phyloP scores from a whole-genome alignment of 2,329 filamentous ascomycete species.

The Colletotrichum theobromicola region DNA sequence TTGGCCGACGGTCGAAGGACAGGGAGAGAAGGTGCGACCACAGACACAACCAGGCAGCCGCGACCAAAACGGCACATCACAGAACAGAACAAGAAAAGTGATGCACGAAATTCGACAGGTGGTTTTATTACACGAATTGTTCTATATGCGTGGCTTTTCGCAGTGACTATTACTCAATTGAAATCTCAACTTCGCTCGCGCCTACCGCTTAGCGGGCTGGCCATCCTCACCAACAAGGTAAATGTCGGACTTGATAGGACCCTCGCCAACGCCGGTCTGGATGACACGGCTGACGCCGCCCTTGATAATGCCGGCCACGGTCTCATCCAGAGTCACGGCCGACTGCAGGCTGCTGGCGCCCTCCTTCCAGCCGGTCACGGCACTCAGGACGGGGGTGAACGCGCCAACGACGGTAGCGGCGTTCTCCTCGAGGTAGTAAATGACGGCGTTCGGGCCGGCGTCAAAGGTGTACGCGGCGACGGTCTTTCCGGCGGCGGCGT shows the following conservation, averaged over 20 bases:
- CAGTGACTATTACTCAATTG: background rate
- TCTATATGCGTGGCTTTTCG: background rate
- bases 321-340: slow-evolving; percentile 66
- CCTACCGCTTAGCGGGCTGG: slow-evolving; percentile 42
- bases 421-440: slow-evolving; percentile 91
- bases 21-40: background rate
- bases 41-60: background rate
- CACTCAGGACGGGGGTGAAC: slow-evolving; percentile 71
- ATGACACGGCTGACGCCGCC: slow-evolving; percentile 89
- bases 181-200: background rate
- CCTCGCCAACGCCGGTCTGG: slow-evolving; percentile 88
- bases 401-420: slow-evolving; percentile 75
- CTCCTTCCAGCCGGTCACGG: slow-evolving; percentile 75
- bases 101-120: background rate
- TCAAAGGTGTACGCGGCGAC: slow-evolving; percentile 97
- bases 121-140: background rate
- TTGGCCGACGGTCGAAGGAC: background rate
- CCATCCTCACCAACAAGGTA: slow-evolving; percentile 75
- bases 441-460: slow-evolving; percentile 93
- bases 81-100: background rate
- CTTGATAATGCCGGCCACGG: slow-evolving; percentile 70
- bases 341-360: slow-evolving; percentile 58
- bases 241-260: slow-evolving; percentile 80
- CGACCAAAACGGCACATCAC: background rate
- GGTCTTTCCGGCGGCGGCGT: slow-evolving; percentile 76